phyloP scores from a whole-genome alignment of 257 asterid species.

The Solanum chiquidenum region DNA sequence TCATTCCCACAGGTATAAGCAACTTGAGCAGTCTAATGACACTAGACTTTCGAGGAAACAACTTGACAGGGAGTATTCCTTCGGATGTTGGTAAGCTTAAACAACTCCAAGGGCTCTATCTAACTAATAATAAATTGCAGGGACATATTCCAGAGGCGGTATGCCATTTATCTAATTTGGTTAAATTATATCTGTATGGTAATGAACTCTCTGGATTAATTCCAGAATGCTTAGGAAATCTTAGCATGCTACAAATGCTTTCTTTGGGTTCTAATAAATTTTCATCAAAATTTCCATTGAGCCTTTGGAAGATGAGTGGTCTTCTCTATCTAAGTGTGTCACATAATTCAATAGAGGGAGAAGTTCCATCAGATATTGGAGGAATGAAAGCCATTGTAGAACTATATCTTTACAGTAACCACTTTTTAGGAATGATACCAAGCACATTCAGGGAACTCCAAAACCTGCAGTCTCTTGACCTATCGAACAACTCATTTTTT shows the following conservation, averaged over 20 bases:
- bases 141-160: neutral
- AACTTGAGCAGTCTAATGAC: neutral
- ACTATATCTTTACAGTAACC: neutral
- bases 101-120: neutral
- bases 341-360: neutral
- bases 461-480: neutral
- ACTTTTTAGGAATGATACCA: neutral
- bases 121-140: neutral
- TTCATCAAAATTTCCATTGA: neutral
- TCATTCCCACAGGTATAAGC: neutral
- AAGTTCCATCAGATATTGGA: neutral
- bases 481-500: neutral
- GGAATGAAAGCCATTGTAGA: neutral
- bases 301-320: neutral
- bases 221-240: neutral
- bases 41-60: accelerated
- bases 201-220: neutral
- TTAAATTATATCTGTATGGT: accelerated
- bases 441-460: neutral
- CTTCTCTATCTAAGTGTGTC: neutral
- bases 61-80: accelerated
- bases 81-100: neutral
- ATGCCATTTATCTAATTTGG: neutral
- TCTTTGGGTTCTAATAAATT: neutral
- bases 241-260: neutral